A percentile compares a stretch with the other conserved stretches of the same genome.
Evolutionary conservation across 2,329 filamentous ascomycete genomes (phyloP).

Genomic region (Ascochyta clinopodiicola): DNA sequence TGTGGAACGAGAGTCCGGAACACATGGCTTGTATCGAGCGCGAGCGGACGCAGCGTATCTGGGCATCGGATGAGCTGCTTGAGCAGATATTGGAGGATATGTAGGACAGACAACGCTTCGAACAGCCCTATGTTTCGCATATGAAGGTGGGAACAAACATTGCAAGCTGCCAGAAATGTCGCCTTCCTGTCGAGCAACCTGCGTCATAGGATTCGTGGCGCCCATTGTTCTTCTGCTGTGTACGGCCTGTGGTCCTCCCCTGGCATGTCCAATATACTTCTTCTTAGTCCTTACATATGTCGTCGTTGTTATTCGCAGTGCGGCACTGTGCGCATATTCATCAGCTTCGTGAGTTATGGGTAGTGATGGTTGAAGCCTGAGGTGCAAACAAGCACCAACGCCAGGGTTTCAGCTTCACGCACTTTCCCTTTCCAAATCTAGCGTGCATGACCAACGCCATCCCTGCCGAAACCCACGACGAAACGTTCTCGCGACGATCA

Average conservation of each 20-base stretch:
- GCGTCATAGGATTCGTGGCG: background rate
- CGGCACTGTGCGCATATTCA: background rate
- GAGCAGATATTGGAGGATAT: conserved; percentile 12
- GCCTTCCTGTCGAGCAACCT: background rate
- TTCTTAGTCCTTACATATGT: background rate
- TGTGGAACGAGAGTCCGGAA: conserved; percentile 34
- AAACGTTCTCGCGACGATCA: conserved; percentile 26
- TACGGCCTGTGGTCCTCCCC: background rate
- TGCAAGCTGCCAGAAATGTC: background rate
- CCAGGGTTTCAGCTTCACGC: conserved; percentile 15
- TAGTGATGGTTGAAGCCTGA: conserved; percentile 18
- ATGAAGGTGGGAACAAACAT: background rate
- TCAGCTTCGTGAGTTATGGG: conserved; percentile 5
- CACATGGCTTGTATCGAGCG: conserved; percentile 32
- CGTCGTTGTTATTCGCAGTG: background rate
- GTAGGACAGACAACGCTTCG: background rate
- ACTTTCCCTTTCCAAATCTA: conserved; percentile 19
- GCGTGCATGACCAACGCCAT: conserved; percentile 2
- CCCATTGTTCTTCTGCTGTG: background rate
- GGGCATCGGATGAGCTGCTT: conserved; percentile 30
- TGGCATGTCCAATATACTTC: background rate
- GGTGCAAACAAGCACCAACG: conserved; percentile 26
- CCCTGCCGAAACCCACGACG: conserved; percentile 16
- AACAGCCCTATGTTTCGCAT: background rate
- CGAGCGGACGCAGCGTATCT: conserved; percentile 21